A percentile compares a stretch with the other conserved stretches of the same genome.
Evolutionary conservation across 768 basidiomycete genomes (phyloP).

Genomic region (Coprinellus micaceus): DNA sequence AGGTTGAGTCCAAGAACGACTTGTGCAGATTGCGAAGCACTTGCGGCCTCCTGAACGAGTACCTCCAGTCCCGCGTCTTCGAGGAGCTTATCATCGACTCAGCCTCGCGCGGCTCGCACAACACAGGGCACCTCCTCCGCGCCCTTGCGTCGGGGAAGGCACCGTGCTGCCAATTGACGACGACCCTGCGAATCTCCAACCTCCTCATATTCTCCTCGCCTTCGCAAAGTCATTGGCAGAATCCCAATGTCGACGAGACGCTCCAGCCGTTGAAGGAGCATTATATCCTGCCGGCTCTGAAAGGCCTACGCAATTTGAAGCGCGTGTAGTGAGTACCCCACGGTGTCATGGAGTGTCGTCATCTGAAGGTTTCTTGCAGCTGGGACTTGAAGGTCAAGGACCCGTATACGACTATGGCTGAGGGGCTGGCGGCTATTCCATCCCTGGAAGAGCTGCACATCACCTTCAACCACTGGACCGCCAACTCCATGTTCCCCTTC

Average conservation of each 20-base stretch:
- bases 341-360: no score
- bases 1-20: conserved; percentile 6
- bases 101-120: neutral
- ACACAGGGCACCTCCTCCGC: conserved; percentile 3
- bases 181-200: conserved; percentile 3
- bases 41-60: conserved; percentile 2
- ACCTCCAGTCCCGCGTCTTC: neutral
- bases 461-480: conserved; percentile 6
- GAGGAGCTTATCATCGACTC: conserved; percentile 7
- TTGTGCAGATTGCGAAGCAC: neutral
- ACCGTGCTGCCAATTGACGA: neutral
- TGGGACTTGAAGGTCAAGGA: conserved; percentile 8
- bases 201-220: conserved; percentile 7
- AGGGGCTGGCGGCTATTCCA: neutral
- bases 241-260: neutral
- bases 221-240: conserved; percentile 7
- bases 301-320: conserved; percentile 1
- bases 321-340: conserved; percentile 1
- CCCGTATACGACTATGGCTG: conserved; percentile 4
- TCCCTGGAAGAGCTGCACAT: conserved; percentile 2
- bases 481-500: conserved; percentile 1
- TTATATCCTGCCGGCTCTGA: conserved; percentile 6
- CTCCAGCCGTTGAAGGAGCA: conserved; percentile 3
- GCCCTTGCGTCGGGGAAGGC: conserved; percentile 1
- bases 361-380: neutral